Conservation (phyloP, 345 rosid species). For the Camelina sativa region DNA sequence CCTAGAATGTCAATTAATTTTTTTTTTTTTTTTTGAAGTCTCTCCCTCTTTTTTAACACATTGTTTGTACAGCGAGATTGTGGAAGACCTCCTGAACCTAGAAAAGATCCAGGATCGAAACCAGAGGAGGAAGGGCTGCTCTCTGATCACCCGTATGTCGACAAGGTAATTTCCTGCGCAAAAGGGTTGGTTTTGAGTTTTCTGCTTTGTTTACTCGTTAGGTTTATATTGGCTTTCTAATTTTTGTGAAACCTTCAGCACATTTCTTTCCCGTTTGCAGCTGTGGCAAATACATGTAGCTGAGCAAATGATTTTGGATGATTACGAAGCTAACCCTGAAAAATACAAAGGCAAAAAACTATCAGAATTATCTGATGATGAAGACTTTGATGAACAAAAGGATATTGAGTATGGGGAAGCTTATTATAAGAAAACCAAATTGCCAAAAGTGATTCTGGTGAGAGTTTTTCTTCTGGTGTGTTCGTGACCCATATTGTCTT, state of each 20-base stretch:
- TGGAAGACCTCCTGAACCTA: constrained; percentile 90
- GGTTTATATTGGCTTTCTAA: constrained; percentile 1
- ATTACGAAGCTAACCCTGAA: constrained; percentile 79
- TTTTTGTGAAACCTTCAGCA: neutral
- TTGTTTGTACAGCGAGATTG: constrained; percentile 71
- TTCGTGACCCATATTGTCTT: constrained; percentile 1
- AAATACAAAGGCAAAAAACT: constrained; percentile 78
- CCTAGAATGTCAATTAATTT: constrained; percentile 11
- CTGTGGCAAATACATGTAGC: constrained; percentile 91
- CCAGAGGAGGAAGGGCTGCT: constrained; percentile 85
- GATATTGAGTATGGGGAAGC: constrained; percentile 61
- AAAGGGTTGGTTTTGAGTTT: constrained; percentile 13
- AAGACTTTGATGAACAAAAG: constrained; percentile 72
- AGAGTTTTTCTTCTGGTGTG: constrained; percentile 30
- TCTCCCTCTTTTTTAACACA: constrained; percentile 25
- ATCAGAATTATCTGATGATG: constrained; percentile 83
- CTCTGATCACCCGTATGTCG: constrained; percentile 93
- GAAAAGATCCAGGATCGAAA: constrained; percentile 70
- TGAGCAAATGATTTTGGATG: constrained; percentile 95
- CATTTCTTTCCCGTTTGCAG: constrained; percentile 53
- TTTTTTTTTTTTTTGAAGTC: neutral
- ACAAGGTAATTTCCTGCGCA: constrained; percentile 55
- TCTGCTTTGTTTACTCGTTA: neutral
- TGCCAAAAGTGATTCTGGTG: constrained; percentile 79
- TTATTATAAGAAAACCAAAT: constrained; percentile 57